Percentiles rank a stretch among this genome's conserved stretches.
Evolutionary conservation across 768 basidiomycete genomes (phyloP).

Genomic region (Boletus insuetus): DNA sequence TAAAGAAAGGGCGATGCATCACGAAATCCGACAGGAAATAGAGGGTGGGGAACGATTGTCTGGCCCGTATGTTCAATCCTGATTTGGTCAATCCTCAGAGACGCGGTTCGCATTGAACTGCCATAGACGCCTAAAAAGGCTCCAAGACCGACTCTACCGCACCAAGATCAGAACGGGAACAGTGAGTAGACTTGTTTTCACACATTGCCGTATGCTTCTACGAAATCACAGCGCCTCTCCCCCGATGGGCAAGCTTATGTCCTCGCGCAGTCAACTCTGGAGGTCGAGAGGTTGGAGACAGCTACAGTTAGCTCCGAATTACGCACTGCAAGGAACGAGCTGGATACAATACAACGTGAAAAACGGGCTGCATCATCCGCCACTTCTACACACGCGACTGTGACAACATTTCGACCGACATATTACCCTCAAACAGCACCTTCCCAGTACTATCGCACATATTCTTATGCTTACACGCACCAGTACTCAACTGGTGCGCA

Average conservation of each 20-base stretch:
- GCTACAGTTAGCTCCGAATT: slow-evolving; percentile 56
- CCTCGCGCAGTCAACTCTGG: slow-evolving; percentile 61
- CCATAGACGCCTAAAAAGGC: slow-evolving; percentile 50
- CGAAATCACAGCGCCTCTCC: slow-evolving; percentile 47
- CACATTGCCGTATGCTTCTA: not conserved
- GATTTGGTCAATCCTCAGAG: slow-evolving; percentile 40
- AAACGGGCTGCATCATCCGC: slow-evolving; percentile 45
- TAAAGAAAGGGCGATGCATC: slow-evolving; percentile 55
- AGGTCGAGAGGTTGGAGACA: slow-evolving; percentile 64
- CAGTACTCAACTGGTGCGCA: slow-evolving; percentile 39
- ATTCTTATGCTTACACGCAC: slow-evolving; percentile 64
- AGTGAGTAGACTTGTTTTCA: slow-evolving; percentile 37
- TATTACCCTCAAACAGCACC: slow-evolving; percentile 37
- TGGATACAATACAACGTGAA: slow-evolving; percentile 68
- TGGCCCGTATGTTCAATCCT: not conserved
- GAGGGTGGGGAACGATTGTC: slow-evolving; percentile 38
- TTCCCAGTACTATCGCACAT: slow-evolving; percentile 60
- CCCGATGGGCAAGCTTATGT: slow-evolving; percentile 63
- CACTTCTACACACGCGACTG: slow-evolving; percentile 31
- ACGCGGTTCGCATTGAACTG: slow-evolving; percentile 71
- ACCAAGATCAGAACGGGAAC: slow-evolving; percentile 52
- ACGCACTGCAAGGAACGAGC: slow-evolving; percentile 57
- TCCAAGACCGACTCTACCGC: slow-evolving; percentile 59
- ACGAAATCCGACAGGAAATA: slow-evolving; percentile 49
- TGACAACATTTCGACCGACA: slow-evolving; percentile 40